Conservation (phyloP, 495 filamentous ascomycete genomes). For the Neurospora terricola region DNA sequence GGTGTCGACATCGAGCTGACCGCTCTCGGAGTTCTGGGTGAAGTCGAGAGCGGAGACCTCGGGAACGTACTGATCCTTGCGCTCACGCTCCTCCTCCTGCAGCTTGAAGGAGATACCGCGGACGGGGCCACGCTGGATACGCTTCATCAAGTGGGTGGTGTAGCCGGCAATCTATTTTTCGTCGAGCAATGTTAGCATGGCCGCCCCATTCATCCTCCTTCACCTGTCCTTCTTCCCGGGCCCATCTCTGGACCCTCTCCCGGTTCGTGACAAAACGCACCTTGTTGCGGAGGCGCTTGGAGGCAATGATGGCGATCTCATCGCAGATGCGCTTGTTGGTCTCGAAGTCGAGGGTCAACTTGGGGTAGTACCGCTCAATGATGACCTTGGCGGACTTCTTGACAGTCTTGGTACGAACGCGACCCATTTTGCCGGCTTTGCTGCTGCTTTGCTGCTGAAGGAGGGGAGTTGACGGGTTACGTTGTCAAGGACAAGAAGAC, state of each 20-base stretch:
- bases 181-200: conserved; percentile 3
- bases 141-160: conserved; percentile 95
- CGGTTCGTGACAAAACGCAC: conserved; percentile 29
- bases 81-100: conserved; percentile 98
- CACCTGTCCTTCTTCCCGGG: not conserved
- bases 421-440: conserved; percentile 80
- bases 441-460: conserved; percentile 8
- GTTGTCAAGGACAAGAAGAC: conserved; percentile 1
- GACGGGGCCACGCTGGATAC: conserved; percentile 97
- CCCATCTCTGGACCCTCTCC: not conserved
- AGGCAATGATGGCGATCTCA: conserved; percentile 99
- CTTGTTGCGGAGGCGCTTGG: conserved; percentile 98
- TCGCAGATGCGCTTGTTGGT: conserved; percentile 99
- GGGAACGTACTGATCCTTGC: conserved; percentile 99
- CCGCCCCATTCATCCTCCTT: not conserved
- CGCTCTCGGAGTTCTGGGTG: conserved; percentile 78
- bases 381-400: conserved; percentile 99
- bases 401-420: conserved; percentile 96
- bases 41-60: conserved; percentile 98
- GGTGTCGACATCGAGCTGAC: conserved; percentile 85
- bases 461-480: conserved; percentile 2
- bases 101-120: conserved; percentile 99
- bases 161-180: conserved; percentile 87
- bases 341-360: conserved; percentile 98
- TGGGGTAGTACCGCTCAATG: conserved; percentile 98